Evolutionary conservation across 208 protist genomes (phyloP).

Genomic region (Chromosphaera perkinsii): DNA sequence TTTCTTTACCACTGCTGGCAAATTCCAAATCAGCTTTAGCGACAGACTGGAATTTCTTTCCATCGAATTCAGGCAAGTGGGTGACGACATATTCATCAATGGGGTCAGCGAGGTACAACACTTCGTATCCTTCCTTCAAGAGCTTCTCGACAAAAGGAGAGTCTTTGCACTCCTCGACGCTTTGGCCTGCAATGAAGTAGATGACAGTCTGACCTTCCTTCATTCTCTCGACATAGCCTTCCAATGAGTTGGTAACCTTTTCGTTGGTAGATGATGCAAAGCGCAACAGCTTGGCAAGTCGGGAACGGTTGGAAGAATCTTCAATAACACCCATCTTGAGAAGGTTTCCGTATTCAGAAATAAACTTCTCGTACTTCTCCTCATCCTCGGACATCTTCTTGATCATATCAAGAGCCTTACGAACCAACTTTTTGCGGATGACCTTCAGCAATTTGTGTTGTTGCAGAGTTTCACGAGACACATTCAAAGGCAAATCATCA

Average conservation of each 20-base stretch:
- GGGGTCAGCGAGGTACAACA: slow-evolving; percentile 84
- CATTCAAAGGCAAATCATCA: slow-evolving; percentile 98
- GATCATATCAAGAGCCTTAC: slow-evolving; percentile 69
- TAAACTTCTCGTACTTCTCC: slow-evolving; percentile 57
- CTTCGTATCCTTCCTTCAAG: slow-evolving; percentile 64
- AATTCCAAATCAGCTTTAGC: slow-evolving; percentile 89
- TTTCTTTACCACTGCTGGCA: slow-evolving; percentile 70
- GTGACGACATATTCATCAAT: slow-evolving; percentile 95
- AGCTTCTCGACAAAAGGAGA: slow-evolving; percentile 71
- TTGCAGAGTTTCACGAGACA: slow-evolving; percentile 97
- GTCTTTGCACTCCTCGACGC: slow-evolving; percentile 38
- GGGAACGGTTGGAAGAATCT: slow-evolving; percentile 86
- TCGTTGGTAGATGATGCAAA: slow-evolving; percentile 72
- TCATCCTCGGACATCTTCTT: slow-evolving; percentile 55
- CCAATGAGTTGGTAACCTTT: slow-evolving; percentile 41
- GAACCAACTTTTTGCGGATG: slow-evolving; percentile 95
- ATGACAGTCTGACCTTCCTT: slow-evolving; percentile 67
- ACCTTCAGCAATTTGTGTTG: slow-evolving; percentile 84
- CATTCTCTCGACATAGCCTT: slow-evolving; percentile 67
- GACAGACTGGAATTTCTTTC: slow-evolving; percentile 88
- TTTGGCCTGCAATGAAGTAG: slow-evolving; percentile 68
- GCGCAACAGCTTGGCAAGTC: slow-evolving; percentile 91
- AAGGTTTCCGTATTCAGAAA: slow-evolving; percentile 80
- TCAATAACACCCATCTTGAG: slow-evolving; percentile 95
- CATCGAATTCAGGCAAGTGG: slow-evolving; percentile 83